Evolutionary conservation across 2,329 filamentous ascomycete genomes (phyloP), one percentile per base, ranked within the genome.

Genomic region (Colletotrichum orbiculare): DNA sequence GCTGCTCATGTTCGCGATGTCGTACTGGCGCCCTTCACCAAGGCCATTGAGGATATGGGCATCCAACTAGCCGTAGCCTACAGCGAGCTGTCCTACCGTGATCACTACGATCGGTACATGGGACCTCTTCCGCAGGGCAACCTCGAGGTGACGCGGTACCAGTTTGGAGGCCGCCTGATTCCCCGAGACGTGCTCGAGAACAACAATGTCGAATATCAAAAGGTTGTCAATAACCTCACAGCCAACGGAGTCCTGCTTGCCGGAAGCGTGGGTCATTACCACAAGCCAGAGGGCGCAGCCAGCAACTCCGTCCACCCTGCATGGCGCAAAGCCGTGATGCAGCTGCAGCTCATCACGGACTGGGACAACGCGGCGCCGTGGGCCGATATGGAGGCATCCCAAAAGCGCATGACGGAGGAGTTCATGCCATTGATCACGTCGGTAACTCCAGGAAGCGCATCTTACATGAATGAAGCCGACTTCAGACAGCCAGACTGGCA

Each of bases 401-500:
- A 76, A 64, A 64, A 56, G 33, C 68, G 67, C 25, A 75, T 77
- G 66, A 76, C 75, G 9, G 61, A 75, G 46, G 66, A 72, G 55
- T 69, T 75, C 50, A 69, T 76, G 61, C 75, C 74, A 0, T 46
- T 71, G 25, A 73, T 70, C 47, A 74, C 77, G 66, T 73, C 68
- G 2, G 73, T 79, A 6, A 81, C 81, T 1, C 80, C 81, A 0
- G 77, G 75, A 1, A 74, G 76, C 8, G 82, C 79, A 2, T 73
- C 78, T 2, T 85, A 85, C 71, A 75, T 83, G 76, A 86, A 85
- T 69, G 85, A 87, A 73, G 83, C 79, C 2, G 78, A 85, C 70
- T 81, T 82, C 53, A 73, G 73, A 39, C 75, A 83, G 69, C 74
- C 74, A 0, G 67, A 79, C 43, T 85, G 76, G 71, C 75, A 83